Evolutionary conservation across 345 rosid species (phyloP).

Genomic region (Euphorbia lathyris): DNA sequence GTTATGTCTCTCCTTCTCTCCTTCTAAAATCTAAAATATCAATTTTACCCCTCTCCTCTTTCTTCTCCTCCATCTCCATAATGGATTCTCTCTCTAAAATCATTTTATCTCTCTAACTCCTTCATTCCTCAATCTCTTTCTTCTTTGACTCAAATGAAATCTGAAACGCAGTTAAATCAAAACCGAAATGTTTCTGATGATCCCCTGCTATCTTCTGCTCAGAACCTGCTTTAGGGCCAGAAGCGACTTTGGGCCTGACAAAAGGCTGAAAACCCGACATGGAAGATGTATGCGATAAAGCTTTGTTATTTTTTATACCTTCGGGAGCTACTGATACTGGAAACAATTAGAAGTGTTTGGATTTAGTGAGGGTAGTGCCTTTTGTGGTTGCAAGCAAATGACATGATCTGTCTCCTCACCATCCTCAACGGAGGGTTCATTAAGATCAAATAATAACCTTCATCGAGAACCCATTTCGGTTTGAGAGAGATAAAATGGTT

Average conservation of each 20-base stretch:
- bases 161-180: too few species aligned
- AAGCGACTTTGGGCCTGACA: conserved; percentile 42
- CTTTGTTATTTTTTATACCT: conserved; percentile 45
- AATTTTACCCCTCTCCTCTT: too few species aligned
- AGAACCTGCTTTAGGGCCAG: conserved; percentile 31
- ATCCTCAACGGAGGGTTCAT: conserved; percentile 89
- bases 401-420: conserved; percentile 57
- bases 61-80: too few species aligned
- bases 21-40: too few species aligned
- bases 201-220: conserved; percentile 41
- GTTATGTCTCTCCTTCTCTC: too few species aligned
- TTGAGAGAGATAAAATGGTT: too few species aligned
- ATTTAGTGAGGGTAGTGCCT: conserved; percentile 46
- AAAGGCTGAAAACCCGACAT: conserved; percentile 95
- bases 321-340: conserved; percentile 46
- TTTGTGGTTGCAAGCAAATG: conserved; percentile 53
- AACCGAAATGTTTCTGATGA: conserved; percentile 29
- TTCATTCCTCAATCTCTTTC: too few species aligned
- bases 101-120: too few species aligned
- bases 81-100: too few species aligned
- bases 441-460: conserved; percentile 90
- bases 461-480: conserved; percentile 94
- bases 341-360: conserved; percentile 40
- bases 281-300: conserved; percentile 74
- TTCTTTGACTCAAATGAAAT: too few species aligned